Evolutionary conservation across 257 asterid genomes (phyloP).

Genomic region (Ligustrum vulgare): DNA sequence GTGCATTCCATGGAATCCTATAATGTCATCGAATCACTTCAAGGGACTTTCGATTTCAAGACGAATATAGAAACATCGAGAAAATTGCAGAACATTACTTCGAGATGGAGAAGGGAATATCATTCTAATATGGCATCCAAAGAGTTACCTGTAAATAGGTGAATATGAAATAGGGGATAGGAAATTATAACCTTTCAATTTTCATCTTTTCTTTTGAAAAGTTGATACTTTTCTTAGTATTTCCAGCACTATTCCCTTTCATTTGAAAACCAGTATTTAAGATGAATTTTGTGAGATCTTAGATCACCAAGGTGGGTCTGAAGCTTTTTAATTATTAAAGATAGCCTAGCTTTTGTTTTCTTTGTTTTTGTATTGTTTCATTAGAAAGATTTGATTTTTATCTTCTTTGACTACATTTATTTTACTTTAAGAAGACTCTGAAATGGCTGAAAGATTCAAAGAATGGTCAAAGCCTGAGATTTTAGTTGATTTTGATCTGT

Average conservation of each 20-base stretch:
- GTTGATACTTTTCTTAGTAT: constrained; percentile 5
- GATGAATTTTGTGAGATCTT: constrained; percentile 24
- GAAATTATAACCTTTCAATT: neutral
- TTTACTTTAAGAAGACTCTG: neutral
- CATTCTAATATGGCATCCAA: too few relatives aligned
- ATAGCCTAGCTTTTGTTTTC: neutral
- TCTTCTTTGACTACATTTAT: neutral
- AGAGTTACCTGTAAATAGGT: too few relatives aligned
- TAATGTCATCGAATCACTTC: too few relatives aligned
- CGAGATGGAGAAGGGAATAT: too few relatives aligned
- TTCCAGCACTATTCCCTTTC: neutral
- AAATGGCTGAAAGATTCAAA: neutral
- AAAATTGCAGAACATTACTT: too few relatives aligned
- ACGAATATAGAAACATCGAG: too few relatives aligned
- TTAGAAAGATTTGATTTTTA: constrained; percentile 15
- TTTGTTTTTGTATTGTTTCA: constrained; percentile 1
- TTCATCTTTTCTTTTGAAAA: neutral
- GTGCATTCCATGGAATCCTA: too few relatives aligned
- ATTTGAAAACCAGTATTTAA: neutral
- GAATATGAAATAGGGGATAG: too few relatives aligned
- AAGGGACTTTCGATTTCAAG: too few relatives aligned
- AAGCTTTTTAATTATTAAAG: constrained; percentile 14
- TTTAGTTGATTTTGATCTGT: constrained; percentile 20
- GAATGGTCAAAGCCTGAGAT: constrained; percentile 3
- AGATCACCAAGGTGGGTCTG: constrained; percentile 19